Percentiles rank a stretch among this genome's conserved stretches.
Conservation (phyloP, 2,329 filamentous ascomycete species). For the Monosporascus cannonballus region DNA sequence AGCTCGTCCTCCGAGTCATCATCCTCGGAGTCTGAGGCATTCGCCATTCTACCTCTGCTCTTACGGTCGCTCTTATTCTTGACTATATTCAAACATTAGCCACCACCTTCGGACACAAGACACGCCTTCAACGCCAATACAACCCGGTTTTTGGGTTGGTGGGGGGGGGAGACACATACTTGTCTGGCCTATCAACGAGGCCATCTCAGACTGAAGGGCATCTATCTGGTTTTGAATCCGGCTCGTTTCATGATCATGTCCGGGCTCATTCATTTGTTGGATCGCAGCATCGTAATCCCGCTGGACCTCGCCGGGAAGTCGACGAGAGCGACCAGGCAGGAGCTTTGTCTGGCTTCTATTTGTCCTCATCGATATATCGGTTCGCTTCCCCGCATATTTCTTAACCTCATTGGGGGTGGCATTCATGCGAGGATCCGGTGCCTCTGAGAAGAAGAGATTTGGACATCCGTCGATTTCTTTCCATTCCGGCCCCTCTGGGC, state of each 20-base stretch:
- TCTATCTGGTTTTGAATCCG: not conserved
- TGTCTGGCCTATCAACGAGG: not conserved
- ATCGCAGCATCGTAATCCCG: not conserved
- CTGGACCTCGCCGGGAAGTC: not conserved
- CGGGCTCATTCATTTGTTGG: not conserved
- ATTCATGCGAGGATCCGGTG: not conserved
- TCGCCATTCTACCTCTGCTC: too few species aligned
- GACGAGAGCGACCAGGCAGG: not conserved
- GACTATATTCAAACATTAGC: too few species aligned
- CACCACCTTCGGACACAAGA: too few species aligned
- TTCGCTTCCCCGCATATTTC: not conserved
- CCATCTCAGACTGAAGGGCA: not conserved
- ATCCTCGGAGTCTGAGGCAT: not conserved
- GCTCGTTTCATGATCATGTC: not conserved
- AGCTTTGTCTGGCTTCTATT: not conserved
- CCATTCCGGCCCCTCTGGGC: not conserved
- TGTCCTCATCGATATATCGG: not conserved
- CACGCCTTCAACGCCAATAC: too few species aligned
- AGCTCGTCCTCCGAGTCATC: not conserved
- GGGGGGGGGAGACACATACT: not conserved
- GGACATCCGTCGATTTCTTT: not conserved
- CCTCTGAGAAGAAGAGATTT: not conserved
- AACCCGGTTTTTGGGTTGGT: too few species aligned
- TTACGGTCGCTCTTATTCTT: too few species aligned
- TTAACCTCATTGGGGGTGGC: not conserved